phyloP scores from a whole-genome alignment of 2,329 filamentous ascomycete species.

The Elsinoe necatrix region DNA sequence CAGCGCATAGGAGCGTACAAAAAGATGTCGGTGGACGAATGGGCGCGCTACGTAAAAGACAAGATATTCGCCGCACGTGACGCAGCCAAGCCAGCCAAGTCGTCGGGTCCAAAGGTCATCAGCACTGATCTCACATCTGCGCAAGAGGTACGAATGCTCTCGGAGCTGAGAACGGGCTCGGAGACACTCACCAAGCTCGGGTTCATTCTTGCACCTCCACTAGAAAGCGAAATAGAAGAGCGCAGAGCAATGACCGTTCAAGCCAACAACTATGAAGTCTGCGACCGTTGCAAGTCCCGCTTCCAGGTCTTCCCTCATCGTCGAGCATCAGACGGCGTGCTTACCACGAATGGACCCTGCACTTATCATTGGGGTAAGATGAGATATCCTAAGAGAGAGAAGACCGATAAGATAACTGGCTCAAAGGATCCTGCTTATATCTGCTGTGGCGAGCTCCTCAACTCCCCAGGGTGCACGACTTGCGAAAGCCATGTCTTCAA shows the following conservation, averaged over 20 bases:
- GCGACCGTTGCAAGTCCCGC: slow-evolving; percentile 74
- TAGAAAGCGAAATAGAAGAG: slow-evolving; percentile 55
- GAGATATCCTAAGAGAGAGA: slow-evolving; percentile 49
- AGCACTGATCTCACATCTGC: slow-evolving; percentile 59
- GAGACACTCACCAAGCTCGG: slow-evolving; percentile 57
- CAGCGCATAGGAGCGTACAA: slow-evolving; percentile 68
- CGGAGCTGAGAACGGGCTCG: slow-evolving; percentile 56
- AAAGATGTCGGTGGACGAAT: slow-evolving; percentile 63
- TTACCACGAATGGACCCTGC: slow-evolving; percentile 70
- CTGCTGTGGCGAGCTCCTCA: slow-evolving; percentile 71
- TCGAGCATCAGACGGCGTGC: slow-evolving; percentile 63
- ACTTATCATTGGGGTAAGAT: slow-evolving; percentile 70
- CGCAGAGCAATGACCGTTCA: slow-evolving; percentile 57
- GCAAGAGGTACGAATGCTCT: slow-evolving; percentile 61
- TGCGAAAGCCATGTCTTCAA: slow-evolving; percentile 79
- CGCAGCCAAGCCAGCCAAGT: slow-evolving; percentile 18
- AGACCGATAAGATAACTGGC: slow-evolving; percentile 48
- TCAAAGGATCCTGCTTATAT: slow-evolving; percentile 56
- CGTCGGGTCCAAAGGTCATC: slow-evolving; percentile 38
- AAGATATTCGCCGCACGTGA: slow-evolving; percentile 39
- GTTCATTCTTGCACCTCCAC: slow-evolving; percentile 65
- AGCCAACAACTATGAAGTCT: slow-evolving; percentile 73
- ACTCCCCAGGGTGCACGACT: slow-evolving; percentile 68
- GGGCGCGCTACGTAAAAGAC: slow-evolving; percentile 42
- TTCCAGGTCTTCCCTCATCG: slow-evolving; percentile 91